These are phyloP conservation scores for Coleophoma cylindrospora DNA, from an alignment of 2,329 filamentous ascomycete genomes.

Conservation along the genomic window DNA sequence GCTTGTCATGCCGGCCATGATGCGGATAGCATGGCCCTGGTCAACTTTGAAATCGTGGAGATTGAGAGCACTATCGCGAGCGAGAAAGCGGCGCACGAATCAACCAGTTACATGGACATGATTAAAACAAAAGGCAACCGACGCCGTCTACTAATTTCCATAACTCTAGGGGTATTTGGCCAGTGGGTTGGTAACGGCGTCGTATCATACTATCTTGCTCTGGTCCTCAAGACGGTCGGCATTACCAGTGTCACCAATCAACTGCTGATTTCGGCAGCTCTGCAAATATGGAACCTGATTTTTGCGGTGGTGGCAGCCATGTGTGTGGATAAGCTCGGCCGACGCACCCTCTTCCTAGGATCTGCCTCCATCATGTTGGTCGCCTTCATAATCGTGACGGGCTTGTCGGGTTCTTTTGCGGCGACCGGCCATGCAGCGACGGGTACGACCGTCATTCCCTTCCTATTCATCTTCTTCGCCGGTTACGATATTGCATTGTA, in stretches of 20 bases:
- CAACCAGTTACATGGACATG: constrained; percentile 1
- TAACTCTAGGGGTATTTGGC: neutral
- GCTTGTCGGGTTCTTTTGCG: constrained; percentile 29
- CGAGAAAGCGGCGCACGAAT: constrained; percentile 32
- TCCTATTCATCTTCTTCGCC: constrained; percentile 37
- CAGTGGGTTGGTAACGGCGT: constrained; percentile 11
- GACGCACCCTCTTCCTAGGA: constrained; percentile 36
- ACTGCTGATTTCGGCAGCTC: neutral
- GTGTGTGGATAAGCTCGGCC: constrained; percentile 14
- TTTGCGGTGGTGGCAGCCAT: neutral
- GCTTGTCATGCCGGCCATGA: constrained; percentile 31
- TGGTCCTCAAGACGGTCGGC: constrained; percentile 18
- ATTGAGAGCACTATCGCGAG: constrained; percentile 25
- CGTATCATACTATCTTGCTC: constrained; percentile 31
- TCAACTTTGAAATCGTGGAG: constrained; percentile 23
- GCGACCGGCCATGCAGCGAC: constrained; percentile 13
- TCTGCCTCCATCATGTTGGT: constrained; percentile 37
- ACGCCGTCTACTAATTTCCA: constrained; percentile 1
- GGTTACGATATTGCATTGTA: constrained; percentile 32
- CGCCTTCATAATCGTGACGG: constrained; percentile 36
- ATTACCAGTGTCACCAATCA: neutral
- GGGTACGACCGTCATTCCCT: constrained; percentile 32
- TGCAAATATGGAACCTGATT: neutral
- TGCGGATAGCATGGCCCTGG: constrained; percentile 32
- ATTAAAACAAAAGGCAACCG: constrained; percentile 3